Conservation (phyloP, 1,284 basidiomycete genomes). For the Ceratobasidium sp. region DNA sequence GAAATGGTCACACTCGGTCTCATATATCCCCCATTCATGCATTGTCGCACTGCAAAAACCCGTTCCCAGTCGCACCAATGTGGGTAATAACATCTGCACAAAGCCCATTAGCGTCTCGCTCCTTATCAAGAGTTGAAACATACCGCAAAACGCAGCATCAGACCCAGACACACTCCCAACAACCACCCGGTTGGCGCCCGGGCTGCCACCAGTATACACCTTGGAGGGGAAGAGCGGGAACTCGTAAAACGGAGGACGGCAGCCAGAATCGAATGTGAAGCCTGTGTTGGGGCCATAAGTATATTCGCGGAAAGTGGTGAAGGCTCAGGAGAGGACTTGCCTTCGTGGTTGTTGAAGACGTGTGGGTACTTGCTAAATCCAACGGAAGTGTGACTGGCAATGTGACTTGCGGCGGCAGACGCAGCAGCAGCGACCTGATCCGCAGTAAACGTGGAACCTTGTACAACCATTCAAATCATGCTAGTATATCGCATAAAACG, state of each 20-base stretch:
- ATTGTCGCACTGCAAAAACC: constrained; percentile 40
- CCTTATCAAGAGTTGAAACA: background rate
- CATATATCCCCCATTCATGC: constrained; percentile 1
- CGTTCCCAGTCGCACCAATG: constrained; percentile 23
- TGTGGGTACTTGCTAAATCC: constrained; percentile 30
- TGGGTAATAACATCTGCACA: constrained; percentile 31
- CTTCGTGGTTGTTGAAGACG: constrained; percentile 38
- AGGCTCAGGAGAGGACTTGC: background rate
- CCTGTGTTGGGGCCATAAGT: constrained; percentile 1
- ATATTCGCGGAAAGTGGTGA: background rate
- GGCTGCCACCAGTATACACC: constrained; percentile 38
- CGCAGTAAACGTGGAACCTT: constrained; percentile 33
- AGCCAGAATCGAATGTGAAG: constrained; percentile 35
- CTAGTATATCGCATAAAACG: background rate
- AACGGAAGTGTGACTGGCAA: constrained; percentile 17
- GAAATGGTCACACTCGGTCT: background rate
- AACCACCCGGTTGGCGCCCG: constrained; percentile 32
- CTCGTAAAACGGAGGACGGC: constrained; percentile 21
- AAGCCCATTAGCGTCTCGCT: background rate
- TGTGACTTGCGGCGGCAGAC: constrained; percentile 12
- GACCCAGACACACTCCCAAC: constrained; percentile 33
- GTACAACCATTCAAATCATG: background rate
- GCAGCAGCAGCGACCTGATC: constrained; percentile 38
- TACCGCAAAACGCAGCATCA: constrained; percentile 36
- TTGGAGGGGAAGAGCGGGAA: constrained; percentile 28